Percentiles rank a stretch among this genome's conserved stretches.
These are phyloP conservation scores for Pelagophyceae sp. DNA, from an alignment of 352 stramenopile species.

Conservation along the genomic window DNA sequence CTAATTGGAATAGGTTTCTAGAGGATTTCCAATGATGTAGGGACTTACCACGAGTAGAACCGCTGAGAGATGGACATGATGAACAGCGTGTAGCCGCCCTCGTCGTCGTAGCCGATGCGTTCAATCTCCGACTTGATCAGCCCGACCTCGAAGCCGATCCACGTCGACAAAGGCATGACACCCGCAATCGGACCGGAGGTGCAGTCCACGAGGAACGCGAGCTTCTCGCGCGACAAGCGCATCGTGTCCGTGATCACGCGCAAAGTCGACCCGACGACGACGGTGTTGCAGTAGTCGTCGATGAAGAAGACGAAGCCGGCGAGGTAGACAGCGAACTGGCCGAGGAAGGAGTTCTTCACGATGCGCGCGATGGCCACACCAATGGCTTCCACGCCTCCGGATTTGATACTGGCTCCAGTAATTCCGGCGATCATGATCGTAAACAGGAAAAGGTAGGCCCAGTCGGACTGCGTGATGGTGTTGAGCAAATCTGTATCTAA, in stretches of 20 bases:
- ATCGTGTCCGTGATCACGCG: constrained; percentile 42
- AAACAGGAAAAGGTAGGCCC: constrained; percentile 47
- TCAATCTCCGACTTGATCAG: constrained; percentile 49
- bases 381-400: constrained; percentile 44
- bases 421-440: constrained; percentile 50
- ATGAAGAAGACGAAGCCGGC: constrained; percentile 29
- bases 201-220: constrained; percentile 50
- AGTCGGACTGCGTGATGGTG: constrained; percentile 33
- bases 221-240: constrained; percentile 44
- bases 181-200: constrained; percentile 43
- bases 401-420: constrained; percentile 44
- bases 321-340: constrained; percentile 4
- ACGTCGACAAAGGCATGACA: constrained; percentile 46
- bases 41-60: constrained; percentile 29
- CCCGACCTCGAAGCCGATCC: constrained; percentile 50
- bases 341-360: constrained; percentile 4
- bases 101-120: constrained; percentile 32
- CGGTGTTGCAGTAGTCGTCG: constrained; percentile 46
- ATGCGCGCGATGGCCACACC: constrained; percentile 21
- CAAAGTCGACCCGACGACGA: constrained; percentile 46
- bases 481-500: constrained; percentile 46
- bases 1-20: too few species aligned
- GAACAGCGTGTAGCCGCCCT: constrained; percentile 48
- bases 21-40: too few species aligned
- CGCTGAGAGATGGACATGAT: constrained; percentile 36